Evolutionary conservation across 2,329 filamentous ascomycete species (phyloP).

Genomic region (Dothistroma septosporum): DNA sequence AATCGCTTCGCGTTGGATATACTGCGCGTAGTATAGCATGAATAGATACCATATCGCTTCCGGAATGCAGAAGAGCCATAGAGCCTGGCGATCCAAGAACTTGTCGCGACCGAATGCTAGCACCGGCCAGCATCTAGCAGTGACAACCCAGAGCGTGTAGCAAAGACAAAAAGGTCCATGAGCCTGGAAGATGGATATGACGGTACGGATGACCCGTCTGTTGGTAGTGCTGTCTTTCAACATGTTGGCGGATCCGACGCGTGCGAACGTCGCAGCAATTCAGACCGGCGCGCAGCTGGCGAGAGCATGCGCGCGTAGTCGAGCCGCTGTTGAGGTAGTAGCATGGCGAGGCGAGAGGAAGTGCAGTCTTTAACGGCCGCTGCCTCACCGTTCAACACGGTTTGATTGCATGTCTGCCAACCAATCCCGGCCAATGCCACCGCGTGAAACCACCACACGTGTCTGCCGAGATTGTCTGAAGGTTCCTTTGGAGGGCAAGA

Average conservation of each 20-base stretch:
- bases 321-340: neutral
- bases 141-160: slow-evolving; percentile 21
- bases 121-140: slow-evolving; percentile 10
- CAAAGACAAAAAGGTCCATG: slow-evolving; percentile 23
- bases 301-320: neutral
- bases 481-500: too few relatives aligned
- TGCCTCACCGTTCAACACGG: neutral
- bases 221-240: slow-evolving; percentile 21
- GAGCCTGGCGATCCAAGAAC: slow-evolving; percentile 17
- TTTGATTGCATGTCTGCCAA: neutral
- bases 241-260: slow-evolving; percentile 13
- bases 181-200: slow-evolving; percentile 20
- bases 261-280: neutral
- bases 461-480: neutral
- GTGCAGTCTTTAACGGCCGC: neutral
- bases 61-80: slow-evolving; percentile 46
- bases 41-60: slow-evolving; percentile 55
- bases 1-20: slow-evolving; percentile 50
- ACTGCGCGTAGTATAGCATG: slow-evolving; percentile 50
- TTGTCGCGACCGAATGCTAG: slow-evolving; percentile 13
- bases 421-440: neutral
- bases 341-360: neutral
- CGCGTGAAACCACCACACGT: neutral
- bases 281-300: neutral
- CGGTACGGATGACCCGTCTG: slow-evolving; percentile 21